Evolutionary conservation across 176 grass and related monocot species (phyloP), one percentile per base, ranked within the genome.

Genomic region (Oryza officinalis): DNA sequence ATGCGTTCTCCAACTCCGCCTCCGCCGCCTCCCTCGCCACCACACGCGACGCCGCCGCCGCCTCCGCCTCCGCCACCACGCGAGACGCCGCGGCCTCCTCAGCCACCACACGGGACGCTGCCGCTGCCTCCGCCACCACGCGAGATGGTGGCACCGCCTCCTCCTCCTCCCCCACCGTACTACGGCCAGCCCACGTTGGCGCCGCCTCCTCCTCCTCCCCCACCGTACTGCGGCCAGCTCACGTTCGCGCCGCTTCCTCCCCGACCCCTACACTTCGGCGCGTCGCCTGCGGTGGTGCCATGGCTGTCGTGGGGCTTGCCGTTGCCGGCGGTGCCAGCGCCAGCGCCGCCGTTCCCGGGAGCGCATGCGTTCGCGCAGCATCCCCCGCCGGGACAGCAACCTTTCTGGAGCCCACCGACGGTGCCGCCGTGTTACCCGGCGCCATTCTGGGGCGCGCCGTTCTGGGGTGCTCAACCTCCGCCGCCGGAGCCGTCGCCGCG

Each of bases 231-330:
- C 23, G 63, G 15, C 25, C 69, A 67, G 13, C 87, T 71, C 25
- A 52, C 77, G 30, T 15, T 63, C 59, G 60, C 69, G 47, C 76
- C 38, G 6, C 30, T 74, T 37, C 80, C 68, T 61, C 60, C 67
- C 25, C 27, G 0, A 44, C 61, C 40, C 50, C 71, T 18, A 76
- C 31, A 12, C 49, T 80, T 57, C 37, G 15, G 47, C 27, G 52
- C 52, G 6, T 64, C 71, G 77, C 71, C 77, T 38, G 27, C 41
- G n/a, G 9, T 17, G 47, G 12, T 25, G 25, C 50, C 67, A 18
- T 77, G 63, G 8, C 50, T 89, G 54, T 85, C 50, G 49, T 89
- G 77, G 87, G 82, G 77, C 30, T 65, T 85, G 77, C 82, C 87
- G 18, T 35, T 85, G 44, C 67, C 25, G 31, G 2, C 13, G 13